Percentiles rank a stretch among this genome's conserved stretches.
Conservation (phyloP, 441 rosid genomes). For the Brassica hybrid region DNA sequence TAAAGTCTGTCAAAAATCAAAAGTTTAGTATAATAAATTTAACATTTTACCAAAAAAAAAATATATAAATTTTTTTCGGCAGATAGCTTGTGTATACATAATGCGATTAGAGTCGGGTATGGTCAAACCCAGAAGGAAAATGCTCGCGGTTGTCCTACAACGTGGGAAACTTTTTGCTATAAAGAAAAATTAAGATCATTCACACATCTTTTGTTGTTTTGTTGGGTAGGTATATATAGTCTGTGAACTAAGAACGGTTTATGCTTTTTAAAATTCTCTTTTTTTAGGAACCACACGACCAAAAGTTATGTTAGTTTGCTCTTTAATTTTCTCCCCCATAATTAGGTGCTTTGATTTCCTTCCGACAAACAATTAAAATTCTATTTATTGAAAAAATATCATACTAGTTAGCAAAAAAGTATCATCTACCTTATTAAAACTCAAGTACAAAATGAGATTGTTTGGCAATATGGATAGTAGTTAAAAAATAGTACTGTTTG, state of each 20-base stretch:
- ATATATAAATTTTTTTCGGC: too few species aligned
- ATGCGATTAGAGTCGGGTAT: conserved; percentile 26
- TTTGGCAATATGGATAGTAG: too few species aligned
- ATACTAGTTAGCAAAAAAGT: too few species aligned
- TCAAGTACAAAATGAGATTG: too few species aligned
- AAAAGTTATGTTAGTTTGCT: conserved; percentile 28
- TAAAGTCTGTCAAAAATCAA: too few species aligned
- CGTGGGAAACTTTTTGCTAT: conserved; percentile 33
- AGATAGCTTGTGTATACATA: too few species aligned
- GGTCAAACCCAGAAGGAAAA: conserved; percentile 20
- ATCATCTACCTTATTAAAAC: too few species aligned
- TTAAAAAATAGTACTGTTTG: too few species aligned
- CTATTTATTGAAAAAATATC: background rate
- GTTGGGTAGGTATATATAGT: conserved; percentile 41
- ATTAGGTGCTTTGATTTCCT: conserved; percentile 31
- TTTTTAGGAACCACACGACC: conserved; percentile 38
- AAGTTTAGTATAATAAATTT: too few species aligned
- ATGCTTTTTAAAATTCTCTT: conserved; percentile 20
- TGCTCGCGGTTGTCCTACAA: conserved; percentile 34
- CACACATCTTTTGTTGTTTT: conserved; percentile 33
- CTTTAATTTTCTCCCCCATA: conserved; percentile 40
- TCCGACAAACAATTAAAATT: background rate
- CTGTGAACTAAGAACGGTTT: conserved; percentile 28
- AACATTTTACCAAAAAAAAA: too few species aligned
- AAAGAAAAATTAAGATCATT: conserved; percentile 25